These are phyloP conservation scores for Penicillium argentinense DNA, from an alignment of 495 filamentous ascomycete genomes.

Conservation along the genomic window DNA sequence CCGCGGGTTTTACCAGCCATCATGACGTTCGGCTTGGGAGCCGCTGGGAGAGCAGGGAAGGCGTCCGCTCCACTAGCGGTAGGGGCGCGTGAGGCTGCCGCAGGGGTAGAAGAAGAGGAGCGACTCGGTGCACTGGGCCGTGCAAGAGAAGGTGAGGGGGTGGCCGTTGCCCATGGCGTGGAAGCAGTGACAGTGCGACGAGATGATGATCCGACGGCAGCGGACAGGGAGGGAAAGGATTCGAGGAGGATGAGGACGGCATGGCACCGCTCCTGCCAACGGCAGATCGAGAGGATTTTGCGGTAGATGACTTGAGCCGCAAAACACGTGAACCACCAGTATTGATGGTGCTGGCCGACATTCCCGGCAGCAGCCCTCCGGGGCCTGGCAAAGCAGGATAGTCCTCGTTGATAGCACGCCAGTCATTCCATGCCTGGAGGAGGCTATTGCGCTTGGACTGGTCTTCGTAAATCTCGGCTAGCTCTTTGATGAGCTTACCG, in stretches of 20 bases:
- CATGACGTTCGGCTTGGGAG: conserved; percentile 72
- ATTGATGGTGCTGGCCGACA: conserved; percentile 41
- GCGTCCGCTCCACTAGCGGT: conserved; percentile 35
- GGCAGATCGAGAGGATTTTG: conserved; percentile 65
- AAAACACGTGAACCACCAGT: conserved; percentile 57
- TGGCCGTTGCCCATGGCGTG: conserved; percentile 50
- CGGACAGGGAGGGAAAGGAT: conserved; percentile 50
- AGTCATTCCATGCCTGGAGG: conserved; percentile 85
- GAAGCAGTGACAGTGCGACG: conserved; percentile 34
- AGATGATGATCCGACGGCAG: conserved; percentile 38
- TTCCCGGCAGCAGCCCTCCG: conserved; percentile 56
- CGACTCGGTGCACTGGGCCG: conserved; percentile 30
- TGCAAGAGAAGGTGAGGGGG: conserved; percentile 29
- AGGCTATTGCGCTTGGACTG: conserved; percentile 68
- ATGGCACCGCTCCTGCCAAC: conserved; percentile 46
- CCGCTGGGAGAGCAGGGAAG: conserved; percentile 80
- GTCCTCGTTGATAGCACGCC: conserved; percentile 94
- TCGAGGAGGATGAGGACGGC: conserved; percentile 31
- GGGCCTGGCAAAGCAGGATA: conserved; percentile 85
- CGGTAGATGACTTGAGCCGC: conserved; percentile 74
- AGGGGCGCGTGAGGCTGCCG: conserved; percentile 14
- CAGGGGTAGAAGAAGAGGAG: conserved; percentile 21
- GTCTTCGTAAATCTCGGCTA: conserved; percentile 91
- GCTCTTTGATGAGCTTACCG: conserved; percentile 86
- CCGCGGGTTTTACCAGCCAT: conserved; percentile 77